These are phyloP conservation scores for Leccinellum luteum DNA, from an alignment of 768 basidiomycete genomes.

Conservation along the genomic window DNA sequence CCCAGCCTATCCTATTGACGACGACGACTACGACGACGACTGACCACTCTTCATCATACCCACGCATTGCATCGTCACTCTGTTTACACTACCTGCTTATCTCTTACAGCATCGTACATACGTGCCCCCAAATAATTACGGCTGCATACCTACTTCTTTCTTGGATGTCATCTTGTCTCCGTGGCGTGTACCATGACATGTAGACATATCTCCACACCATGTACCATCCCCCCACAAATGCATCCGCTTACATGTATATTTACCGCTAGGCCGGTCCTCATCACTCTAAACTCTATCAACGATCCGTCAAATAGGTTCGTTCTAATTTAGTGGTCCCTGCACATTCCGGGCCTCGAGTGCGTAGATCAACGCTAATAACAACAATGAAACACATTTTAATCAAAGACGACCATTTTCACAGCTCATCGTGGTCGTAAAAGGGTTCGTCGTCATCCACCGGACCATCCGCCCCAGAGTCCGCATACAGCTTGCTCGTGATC, in stretches of 20 bases:
- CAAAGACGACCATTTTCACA: slow-evolving; percentile 30
- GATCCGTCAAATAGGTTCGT: slow-evolving; percentile 2
- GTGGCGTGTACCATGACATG: slow-evolving; percentile 5
- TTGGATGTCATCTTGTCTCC: neutral
- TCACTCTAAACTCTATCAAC: neutral
- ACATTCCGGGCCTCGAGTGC: neutral
- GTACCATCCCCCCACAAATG: neutral
- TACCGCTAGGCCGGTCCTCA: neutral
- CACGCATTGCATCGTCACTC: slow-evolving; percentile 4
- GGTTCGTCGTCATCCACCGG: slow-evolving; percentile 43
- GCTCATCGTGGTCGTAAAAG: slow-evolving; percentile 51
- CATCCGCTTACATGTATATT: too few species aligned
- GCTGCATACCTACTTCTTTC: neutral
- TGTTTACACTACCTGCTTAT: slow-evolving; percentile 8
- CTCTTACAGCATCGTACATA: slow-evolving; percentile 10
- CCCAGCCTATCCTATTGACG: slow-evolving; percentile 22
- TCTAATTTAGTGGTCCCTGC: slow-evolving; percentile 16
- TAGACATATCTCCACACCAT: slow-evolving; percentile 1
- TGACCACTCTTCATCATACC: slow-evolving; percentile 16
- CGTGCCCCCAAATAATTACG: slow-evolving; percentile 8
- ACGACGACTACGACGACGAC: slow-evolving; percentile 28
- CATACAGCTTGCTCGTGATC: slow-evolving; percentile 82
- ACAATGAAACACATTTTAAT: slow-evolving; percentile 4
- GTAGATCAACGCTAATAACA: slow-evolving; percentile 8
- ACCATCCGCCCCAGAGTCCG: slow-evolving; percentile 38